Evolutionary conservation across 192 early-diverging fungal species (phyloP).

Genomic region (Podila horticola): DNA sequence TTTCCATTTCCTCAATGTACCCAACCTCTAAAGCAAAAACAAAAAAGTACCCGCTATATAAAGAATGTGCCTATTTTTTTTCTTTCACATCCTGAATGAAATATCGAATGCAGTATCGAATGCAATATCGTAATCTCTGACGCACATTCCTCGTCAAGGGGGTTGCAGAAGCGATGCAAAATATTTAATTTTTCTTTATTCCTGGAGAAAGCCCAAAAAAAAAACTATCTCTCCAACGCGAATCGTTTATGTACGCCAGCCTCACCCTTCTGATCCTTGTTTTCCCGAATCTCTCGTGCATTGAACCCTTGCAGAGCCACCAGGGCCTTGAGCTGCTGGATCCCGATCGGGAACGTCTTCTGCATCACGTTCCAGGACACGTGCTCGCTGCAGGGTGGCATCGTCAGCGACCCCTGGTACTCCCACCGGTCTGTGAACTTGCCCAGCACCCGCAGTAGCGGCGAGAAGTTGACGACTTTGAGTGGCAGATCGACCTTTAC

Average conservation of each 20-base stretch:
- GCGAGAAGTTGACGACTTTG: slow-evolving; percentile 9
- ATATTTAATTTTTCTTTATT: no score
- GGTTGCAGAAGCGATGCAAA: no score
- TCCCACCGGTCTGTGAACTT: slow-evolving; percentile 35
- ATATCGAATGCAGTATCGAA: no score
- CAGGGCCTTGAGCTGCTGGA: slow-evolving; percentile 45
- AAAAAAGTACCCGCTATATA: no score
- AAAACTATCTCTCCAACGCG: no score
- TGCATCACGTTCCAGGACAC: slow-evolving; percentile 63
- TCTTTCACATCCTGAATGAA: no score
- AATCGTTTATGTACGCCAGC: background rate
- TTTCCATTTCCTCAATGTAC: background rate
- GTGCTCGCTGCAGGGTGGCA: slow-evolving; percentile 72
- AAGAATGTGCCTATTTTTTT: no score
- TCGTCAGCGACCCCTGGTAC: slow-evolving; percentile 69
- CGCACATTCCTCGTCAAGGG: no score
- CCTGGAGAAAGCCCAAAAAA: no score
- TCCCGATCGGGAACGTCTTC: slow-evolving; percentile 33
- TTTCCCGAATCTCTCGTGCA: slow-evolving; percentile 47
- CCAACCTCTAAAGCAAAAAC: no score
- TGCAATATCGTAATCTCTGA: no score
- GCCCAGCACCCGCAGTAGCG: background rate
- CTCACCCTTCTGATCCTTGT: background rate
- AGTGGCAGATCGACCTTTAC: background rate
- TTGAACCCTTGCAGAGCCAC: slow-evolving; percentile 55